Conservation (phyloP, 345 rosid genomes). For the Pugionium dolabratum region DNA sequence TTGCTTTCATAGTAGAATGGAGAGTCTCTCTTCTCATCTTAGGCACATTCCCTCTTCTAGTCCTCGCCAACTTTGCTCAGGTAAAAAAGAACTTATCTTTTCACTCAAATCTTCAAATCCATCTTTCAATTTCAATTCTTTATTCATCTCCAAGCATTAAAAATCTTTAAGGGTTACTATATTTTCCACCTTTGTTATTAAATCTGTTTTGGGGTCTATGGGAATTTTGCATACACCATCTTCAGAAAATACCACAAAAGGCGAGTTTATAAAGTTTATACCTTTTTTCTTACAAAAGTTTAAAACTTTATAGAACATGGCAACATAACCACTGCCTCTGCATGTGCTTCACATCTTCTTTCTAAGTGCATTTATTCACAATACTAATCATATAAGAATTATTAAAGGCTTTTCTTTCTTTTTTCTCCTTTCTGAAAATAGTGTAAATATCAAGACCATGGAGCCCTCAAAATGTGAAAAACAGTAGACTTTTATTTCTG, state of each 20-base stretch:
- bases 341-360: conserved; percentile 56
- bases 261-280: background rate
- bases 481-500: no score
- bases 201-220: conserved; percentile 34
- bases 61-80: conserved; percentile 99
- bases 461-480: no score
- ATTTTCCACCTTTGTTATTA: no score
- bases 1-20: conserved; percentile 98
- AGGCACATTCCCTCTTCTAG: conserved; percentile 92
- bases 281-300: conserved; percentile 24
- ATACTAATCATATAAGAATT: conserved; percentile 37
- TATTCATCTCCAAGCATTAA: conserved; percentile 2
- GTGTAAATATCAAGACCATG: no score
- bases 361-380: conserved; percentile 41
- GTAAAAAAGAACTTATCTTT: conserved; percentile 42
- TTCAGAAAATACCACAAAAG: conserved; percentile 52
- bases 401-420: background rate
- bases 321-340: conserved; percentile 41
- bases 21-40: conserved; percentile 96
- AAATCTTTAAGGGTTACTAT: background rate
- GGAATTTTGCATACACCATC: conserved; percentile 52
- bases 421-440: conserved; percentile 18
- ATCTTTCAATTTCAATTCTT: background rate
- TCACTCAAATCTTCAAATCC: background rate
- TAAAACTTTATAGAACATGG: conserved; percentile 45